Base-by-base conservation (phyloP, 2,329 filamentous ascomycete species). In the Drechslerella coelobrocha region DNA sequence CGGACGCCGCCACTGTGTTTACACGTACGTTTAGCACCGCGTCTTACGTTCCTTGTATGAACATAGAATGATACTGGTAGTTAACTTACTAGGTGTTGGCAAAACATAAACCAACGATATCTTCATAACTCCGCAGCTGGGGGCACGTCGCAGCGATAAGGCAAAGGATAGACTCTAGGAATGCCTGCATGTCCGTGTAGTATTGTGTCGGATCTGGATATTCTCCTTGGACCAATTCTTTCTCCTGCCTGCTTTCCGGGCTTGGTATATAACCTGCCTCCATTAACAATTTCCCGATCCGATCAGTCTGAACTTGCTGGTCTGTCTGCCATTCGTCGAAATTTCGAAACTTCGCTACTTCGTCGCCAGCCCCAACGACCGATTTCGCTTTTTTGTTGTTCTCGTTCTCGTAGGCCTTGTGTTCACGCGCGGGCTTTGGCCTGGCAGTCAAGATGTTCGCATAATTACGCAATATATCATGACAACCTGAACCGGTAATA, bases 81-180 rank as follows among this genome's bases (percentile, higher is more conserved):
- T 27, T 21, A 12, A 45, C 52, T 62, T 41, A 71, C 66, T 14
- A 14, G 7, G 21, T n/a, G 26, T 71, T 71, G 6, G 26, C 21
- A 26, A 62, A 63, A 14, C 21, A 37, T 4, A 71, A 23, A 9
- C 29, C 10, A 1, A 71, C 47, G 19, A 59, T 59, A 37, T 62
- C 66, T 4, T 57, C 50, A 50, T 34, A 27, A 19, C 63, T 48
- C 7, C 27, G 2, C 5, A 71, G 26, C n/a, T 50, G 45, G 12
- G 57, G 59, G 24, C 66, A 71, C 8, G 66, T 71, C 2, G 54
- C 48, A 6, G 54, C 17, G 2, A 71, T n/a, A 8, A 55, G 41
- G 39, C 66, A 71, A 3, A 63, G n/a, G 8, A 71, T 71, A 14
- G 50, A 45, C 37, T 71, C 66, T 9, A 71, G 26, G 31, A 71